phyloP scores from a whole-genome alignment of 805 yeast species.

The Ogataea pini region DNA sequence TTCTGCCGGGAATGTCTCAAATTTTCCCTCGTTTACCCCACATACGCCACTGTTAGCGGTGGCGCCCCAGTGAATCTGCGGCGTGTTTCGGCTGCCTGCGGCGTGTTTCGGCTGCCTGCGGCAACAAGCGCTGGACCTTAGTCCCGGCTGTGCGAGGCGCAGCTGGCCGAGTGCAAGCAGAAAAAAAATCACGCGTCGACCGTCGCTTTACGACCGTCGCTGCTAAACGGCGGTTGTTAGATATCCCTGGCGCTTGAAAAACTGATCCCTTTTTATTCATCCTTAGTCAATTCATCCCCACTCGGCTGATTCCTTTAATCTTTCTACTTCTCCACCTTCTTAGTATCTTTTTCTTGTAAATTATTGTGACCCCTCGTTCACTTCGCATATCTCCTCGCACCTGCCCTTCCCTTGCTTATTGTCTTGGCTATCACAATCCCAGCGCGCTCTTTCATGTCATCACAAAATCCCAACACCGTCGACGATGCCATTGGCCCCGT shows the following conservation, averaged over 20 bases:
- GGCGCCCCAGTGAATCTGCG: neutral
- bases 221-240: neutral
- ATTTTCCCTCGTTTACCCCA: slow-evolving; percentile 6
- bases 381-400: neutral
- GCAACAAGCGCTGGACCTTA: neutral
- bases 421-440: neutral
- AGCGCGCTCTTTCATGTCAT: slow-evolving; percentile 1
- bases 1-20: slow-evolving; percentile 1
- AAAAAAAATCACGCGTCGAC: neutral
- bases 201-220: neutral
- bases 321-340: neutral
- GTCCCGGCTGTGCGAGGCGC: slow-evolving; percentile 1
- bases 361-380: neutral
- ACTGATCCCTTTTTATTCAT: neutral
- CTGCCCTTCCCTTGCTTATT: neutral
- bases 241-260: slow-evolving; percentile 4
- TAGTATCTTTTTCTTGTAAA: neutral
- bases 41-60: neutral
- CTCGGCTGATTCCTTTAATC: neutral
- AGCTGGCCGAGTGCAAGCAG: neutral
- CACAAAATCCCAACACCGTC: slow-evolving; percentile 1
- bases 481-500: neutral
- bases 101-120: neutral
- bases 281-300: neutral
- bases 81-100: neutral